Conservation (phyloP, 108 stramenopile genomes). For the Seminavis robusta region DNA sequence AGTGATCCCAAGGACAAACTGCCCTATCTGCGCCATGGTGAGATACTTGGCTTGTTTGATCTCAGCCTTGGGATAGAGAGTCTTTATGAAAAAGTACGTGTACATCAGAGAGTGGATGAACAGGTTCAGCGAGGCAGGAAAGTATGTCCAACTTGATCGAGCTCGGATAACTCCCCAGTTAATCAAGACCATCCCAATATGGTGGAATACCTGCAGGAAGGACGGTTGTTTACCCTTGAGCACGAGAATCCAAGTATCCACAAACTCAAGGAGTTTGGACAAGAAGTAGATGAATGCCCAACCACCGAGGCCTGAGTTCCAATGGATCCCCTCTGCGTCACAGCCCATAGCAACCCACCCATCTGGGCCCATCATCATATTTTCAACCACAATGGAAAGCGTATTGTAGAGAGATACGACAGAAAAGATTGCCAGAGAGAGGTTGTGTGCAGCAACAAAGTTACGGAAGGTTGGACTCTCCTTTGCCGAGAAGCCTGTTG, state of each 20-base stretch:
- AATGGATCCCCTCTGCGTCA: conserved; percentile 32
- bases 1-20: conserved; percentile 53
- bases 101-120: conserved; percentile 58
- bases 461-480: conserved; percentile 18
- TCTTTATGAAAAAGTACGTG: conserved; percentile 53
- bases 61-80: conserved; percentile 32
- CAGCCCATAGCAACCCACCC: conserved; percentile 40
- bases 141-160: conserved; percentile 32
- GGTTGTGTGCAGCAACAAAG: conserved; percentile 43
- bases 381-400: conserved; percentile 26
- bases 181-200: conserved; percentile 34
- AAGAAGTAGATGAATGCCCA: conserved; percentile 56
- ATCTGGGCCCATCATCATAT: conserved; percentile 15
- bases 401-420: conserved; percentile 32
- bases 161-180: conserved; percentile 43
- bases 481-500: conserved; percentile 15
- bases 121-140: conserved; percentile 35
- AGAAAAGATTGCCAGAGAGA: conserved; percentile 46
- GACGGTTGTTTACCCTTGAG: conserved; percentile 32
- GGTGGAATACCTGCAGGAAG: conserved; percentile 49
- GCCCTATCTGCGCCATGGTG: conserved; percentile 50
- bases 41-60: conserved; percentile 42
- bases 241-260: conserved; percentile 61
- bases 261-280: conserved; percentile 56
- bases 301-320: conserved; percentile 39